Evolutionary conservation across 768 basidiomycete genomes (phyloP).

Genomic region (Mrakia frigida): DNA sequence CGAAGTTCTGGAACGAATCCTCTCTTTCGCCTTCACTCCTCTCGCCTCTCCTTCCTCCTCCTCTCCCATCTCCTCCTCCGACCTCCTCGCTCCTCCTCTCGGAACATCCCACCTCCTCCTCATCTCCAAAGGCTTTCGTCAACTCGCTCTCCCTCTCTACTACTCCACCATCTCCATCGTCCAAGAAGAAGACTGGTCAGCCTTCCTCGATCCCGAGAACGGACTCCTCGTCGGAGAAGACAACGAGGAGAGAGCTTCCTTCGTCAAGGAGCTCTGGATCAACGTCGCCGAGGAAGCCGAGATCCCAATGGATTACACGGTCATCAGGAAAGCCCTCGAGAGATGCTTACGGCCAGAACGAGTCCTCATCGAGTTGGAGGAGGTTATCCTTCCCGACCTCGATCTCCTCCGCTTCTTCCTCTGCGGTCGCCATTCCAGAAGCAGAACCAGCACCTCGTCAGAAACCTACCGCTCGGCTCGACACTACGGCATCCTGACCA

Average conservation of each 20-base stretch:
- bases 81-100: background rate
- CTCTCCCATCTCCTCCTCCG: too few species aligned
- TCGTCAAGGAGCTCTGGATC: constrained; percentile 3
- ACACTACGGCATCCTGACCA: too few species aligned
- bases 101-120: background rate
- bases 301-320: background rate
- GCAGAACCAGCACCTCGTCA: too few species aligned
- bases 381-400: background rate
- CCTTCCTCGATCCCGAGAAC: background rate
- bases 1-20: too few species aligned
- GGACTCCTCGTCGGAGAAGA: constrained; percentile 1
- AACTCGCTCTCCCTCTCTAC: background rate
- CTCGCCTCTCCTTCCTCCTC: too few species aligned
- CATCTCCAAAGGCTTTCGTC: background rate
- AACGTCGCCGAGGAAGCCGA: background rate
- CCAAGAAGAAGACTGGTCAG: background rate
- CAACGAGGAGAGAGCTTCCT: background rate
- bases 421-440: too few species aligned
- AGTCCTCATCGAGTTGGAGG: background rate
- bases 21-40: too few species aligned
- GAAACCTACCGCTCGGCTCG: too few species aligned
- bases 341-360: background rate
- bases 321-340: background rate
- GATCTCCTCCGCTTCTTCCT: background rate
- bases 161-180: background rate